Evolutionary conservation across 805 yeast genomes (phyloP), one percentile per base, ranked within the genome.

Genomic region (Yarrowia keelungensis): DNA sequence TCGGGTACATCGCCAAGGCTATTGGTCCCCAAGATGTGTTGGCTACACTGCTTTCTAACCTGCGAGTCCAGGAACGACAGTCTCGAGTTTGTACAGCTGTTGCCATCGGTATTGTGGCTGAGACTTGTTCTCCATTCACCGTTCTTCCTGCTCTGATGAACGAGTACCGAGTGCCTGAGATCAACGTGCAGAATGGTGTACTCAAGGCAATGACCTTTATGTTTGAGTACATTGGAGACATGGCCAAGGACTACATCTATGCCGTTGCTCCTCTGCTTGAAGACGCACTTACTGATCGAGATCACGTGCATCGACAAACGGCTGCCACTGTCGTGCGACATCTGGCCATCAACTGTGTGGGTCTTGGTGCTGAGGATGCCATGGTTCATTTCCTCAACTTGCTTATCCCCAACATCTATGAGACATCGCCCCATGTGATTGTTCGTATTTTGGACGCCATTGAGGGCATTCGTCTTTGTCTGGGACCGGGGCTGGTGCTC

Each of bases 21-120:
- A 89, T 95, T 61, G 99, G 99, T 0, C 99, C 99, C 0, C 95
- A 91, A 71, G 98, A 95, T 76, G 97, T 95, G 4, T 78, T 95
- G 22, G 93, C 89, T 0, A 89, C 97, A 69, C 80, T 95, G 45
- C 79, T 95, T 69, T 91, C 90, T 73, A 94, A 94, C 73, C 81
- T 95, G 72, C 84, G 91, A 70, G 97, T 93, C 8, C 98, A 94
- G 76, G 98, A 95, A 76, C 90, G 99, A 75, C 99, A 95, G 79
- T 82, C 91, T 50, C 88, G 99, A 75, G 97, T 95, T 9, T 94
- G 97, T 77, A 92, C 98, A 0, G 97, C 99, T 7, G 98, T 95
- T 49, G 99, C 99, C 0, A 91, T 95, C 72, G 99, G 97, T 45
- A 92, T 95, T 73, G 97, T 95, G 9, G 98, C 98, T 0, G 95